Percentiles rank a stretch among this genome's conserved stretches.
Conservation (phyloP, 768 basidiomycete genomes). For the Auricularia auricula-judae region DNA sequence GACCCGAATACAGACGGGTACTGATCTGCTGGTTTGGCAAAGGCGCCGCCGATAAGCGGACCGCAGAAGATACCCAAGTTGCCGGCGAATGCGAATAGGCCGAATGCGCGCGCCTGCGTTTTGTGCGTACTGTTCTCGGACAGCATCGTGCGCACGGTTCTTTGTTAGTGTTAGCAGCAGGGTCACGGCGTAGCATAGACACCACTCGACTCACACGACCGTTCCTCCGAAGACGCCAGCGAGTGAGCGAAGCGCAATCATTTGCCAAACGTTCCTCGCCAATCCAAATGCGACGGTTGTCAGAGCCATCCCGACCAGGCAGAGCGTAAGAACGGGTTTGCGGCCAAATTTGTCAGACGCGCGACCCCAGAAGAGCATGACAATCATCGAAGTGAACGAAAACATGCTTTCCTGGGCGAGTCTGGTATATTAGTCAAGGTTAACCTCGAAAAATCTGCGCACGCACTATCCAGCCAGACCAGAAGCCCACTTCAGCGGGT, state of each 20-base stretch:
- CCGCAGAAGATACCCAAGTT: slow-evolving; percentile 7
- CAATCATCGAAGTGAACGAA: neutral
- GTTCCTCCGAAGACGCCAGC: slow-evolving; percentile 22
- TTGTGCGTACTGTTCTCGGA: slow-evolving; percentile 8
- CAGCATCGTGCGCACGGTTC: slow-evolving; percentile 9
- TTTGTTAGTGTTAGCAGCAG: neutral
- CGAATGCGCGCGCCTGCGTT: slow-evolving; percentile 10
- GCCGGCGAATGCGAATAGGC: slow-evolving; percentile 8
- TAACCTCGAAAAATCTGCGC: neutral
- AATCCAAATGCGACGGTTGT: slow-evolving; percentile 16
- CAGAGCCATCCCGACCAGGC: slow-evolving; percentile 27
- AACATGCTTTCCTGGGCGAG: slow-evolving; percentile 5
- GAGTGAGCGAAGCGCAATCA: slow-evolving; percentile 25
- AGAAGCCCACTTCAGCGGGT: slow-evolving; percentile 2
- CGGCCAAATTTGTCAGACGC: slow-evolving; percentile 34
- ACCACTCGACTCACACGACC: slow-evolving; percentile 2
- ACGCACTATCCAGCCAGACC: slow-evolving; percentile 1
- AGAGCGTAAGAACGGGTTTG: slow-evolving; percentile 29
- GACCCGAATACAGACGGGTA: slow-evolving; percentile 5
- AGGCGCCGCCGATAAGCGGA: slow-evolving; percentile 6
- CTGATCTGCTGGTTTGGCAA: slow-evolving; percentile 7
- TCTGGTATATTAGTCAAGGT: too few species aligned
- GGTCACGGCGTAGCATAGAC: too few species aligned
- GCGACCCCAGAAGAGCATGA: slow-evolving; percentile 29
- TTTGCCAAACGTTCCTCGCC: slow-evolving; percentile 15